Percentiles rank a stretch among this genome's conserved stretches.
These are phyloP conservation scores for Rhodotorula sp. DNA, from an alignment of 1,284 basidiomycete genomes.

Conservation along the genomic window DNA sequence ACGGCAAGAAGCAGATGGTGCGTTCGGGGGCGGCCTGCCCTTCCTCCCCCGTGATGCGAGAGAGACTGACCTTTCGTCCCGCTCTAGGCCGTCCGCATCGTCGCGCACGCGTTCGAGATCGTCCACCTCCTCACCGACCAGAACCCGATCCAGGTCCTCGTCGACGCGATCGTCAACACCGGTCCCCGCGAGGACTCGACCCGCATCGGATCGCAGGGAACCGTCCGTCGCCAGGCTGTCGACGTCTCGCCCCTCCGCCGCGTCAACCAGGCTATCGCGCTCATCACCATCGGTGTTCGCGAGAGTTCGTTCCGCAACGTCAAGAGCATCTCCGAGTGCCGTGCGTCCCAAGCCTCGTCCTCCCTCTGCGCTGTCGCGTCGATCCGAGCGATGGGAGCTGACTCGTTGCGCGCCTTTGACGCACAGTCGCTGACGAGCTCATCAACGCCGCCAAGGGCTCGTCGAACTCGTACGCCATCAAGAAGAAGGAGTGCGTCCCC, in stretches of 20 bases:
- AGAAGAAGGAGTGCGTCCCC: conserved; percentile 60
- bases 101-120: conserved; percentile 99
- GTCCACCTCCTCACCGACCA: conserved; percentile 99
- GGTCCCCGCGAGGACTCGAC: conserved; percentile 99
- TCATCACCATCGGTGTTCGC: conserved; percentile 94
- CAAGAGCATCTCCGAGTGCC: conserved; percentile 78
- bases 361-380: too few relatives aligned
- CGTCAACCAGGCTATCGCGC: conserved; percentile 95
- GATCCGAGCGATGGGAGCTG: too few relatives aligned
- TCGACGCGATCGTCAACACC: conserved; percentile 99
- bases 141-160: conserved; percentile 95
- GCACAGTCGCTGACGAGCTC: conserved; percentile 84
- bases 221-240: conserved; percentile 98
- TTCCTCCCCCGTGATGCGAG: too few relatives aligned
- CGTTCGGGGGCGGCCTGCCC: not conserved
- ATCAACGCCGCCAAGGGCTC: conserved; percentile 99
- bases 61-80: not conserved
- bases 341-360: conserved; percentile 10
- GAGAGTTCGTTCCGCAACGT: conserved; percentile 99
- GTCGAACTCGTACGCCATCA: conserved; percentile 99
- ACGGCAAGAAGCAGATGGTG: conserved; percentile 96
- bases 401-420: too few relatives aligned
- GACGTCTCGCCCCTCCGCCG: conserved; percentile 98
- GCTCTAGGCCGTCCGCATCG: conserved; percentile 84
- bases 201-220: conserved; percentile 99